Evolutionary conservation across 2,329 filamentous ascomycete species (phyloP), one percentile per base, ranked within the genome.

Genomic region (Ophiosphaerella herpotricha): DNA sequence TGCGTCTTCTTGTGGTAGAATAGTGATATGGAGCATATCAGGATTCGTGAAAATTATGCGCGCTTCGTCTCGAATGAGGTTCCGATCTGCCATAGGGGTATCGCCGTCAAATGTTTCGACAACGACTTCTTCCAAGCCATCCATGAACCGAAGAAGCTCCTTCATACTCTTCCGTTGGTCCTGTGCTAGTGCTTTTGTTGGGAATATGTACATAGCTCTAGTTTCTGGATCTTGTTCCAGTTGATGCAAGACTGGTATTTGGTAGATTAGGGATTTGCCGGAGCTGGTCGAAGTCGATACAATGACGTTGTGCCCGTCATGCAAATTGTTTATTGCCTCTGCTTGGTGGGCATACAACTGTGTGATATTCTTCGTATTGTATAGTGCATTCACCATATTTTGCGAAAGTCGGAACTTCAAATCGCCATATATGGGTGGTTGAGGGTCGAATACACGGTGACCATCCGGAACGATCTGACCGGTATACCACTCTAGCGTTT

Each of bases 51-150:
- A 97, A 43, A 99, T 93, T 55, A 97, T 91, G 21, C 91, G 83
- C 0, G 89, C 94, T 73, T 95, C 86, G 34, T 97, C 92, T 5
- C 93, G 85, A 55, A 99, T 93, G 24, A 79, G 68, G 57, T 90
- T 90, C 18, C 94, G 84, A 54, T 89, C 86, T 5, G 76, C 73
- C 85, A 95, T 92, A 0, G 89, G 86, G 0, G 94, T 99, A 69
- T 99, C 94, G 6, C 94, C 94, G 68, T 99, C 94, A 60, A 96
- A 97, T 0, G 94, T 97, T 67, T 97, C 94, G 2, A 97, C 90
- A 14, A 95, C 76, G 0, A 86, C 78, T 36, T 89, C 80, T 66
- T 91, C 85, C 18, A 97, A 74, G 0, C 85, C 86, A 1, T 87
- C 83, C 81, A 99, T 89, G 63, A 88, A 96, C 1, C 82, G 77